phyloP scores from a whole-genome alignment of 441 rosid genomes.

The Capsella rubella region DNA sequence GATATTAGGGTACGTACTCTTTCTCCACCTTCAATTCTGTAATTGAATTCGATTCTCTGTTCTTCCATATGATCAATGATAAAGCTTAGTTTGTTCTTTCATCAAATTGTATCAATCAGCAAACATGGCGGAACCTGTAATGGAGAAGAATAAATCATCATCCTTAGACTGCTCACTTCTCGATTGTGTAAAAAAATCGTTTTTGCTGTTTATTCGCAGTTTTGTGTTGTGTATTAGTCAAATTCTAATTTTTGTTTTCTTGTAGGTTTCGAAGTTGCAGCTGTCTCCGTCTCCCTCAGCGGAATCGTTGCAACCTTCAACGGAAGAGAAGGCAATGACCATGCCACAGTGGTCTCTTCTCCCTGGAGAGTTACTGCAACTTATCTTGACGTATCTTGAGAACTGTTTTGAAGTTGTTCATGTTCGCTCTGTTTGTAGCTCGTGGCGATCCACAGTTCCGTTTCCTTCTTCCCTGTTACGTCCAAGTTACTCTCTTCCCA shows the following conservation, averaged over 20 bases:
- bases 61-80: no score
- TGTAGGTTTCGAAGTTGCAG: constrained; percentile 5
- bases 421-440: constrained; percentile 1
- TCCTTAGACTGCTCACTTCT: not conserved
- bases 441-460: not conserved
- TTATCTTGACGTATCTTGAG: not conserved
- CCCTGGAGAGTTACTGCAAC: not conserved
- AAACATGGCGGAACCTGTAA: not conserved
- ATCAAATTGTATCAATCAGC: not conserved
- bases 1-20: no score
- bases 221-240: not conserved
- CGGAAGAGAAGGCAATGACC: not conserved
- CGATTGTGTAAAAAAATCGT: not conserved
- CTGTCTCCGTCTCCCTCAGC: not conserved
- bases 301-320: not conserved
- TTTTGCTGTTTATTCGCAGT: not conserved
- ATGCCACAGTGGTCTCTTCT: not conserved
- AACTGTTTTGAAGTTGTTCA: constrained; percentile 6
- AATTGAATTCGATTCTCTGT: no score
- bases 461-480: not conserved
- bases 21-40: no score
- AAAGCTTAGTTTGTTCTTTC: no score
- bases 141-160: not conserved
- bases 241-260: not conserved
- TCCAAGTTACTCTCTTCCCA: constrained; percentile 2